These are phyloP conservation scores for Kurtzmaniella cleridarum DNA, from an alignment of 805 yeast species.

Conservation along the genomic window DNA sequence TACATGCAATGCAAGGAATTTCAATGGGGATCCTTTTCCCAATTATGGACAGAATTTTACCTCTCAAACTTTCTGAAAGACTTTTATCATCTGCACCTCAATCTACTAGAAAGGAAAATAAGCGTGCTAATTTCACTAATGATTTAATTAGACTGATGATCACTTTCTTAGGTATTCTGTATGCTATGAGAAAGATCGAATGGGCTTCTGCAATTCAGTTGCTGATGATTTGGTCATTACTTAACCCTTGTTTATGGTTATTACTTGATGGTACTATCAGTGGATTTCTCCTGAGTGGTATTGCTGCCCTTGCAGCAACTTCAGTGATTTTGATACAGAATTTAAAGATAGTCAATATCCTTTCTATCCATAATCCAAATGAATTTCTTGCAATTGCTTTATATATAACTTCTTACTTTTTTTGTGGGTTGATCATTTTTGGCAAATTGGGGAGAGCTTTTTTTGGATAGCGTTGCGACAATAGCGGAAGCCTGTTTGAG, in stretches of 20 bases:
- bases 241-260: constrained; percentile 64
- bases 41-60: constrained; percentile 28
- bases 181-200: constrained; percentile 62
- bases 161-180: constrained; percentile 65
- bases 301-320: constrained; percentile 28
- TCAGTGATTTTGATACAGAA: constrained; percentile 25
- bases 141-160: constrained; percentile 42
- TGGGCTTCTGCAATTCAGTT: constrained; percentile 68
- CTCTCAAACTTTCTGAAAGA: constrained; percentile 23
- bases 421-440: constrained; percentile 59
- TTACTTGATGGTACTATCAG: constrained; percentile 55
- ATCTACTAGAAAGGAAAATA: constrained; percentile 5
- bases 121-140: constrained; percentile 19
- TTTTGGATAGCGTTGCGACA: constrained; percentile 15
- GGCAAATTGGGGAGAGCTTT: constrained; percentile 65
- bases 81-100: constrained; percentile 36
- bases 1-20: constrained; percentile 48
- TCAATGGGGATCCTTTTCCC: constrained; percentile 56
- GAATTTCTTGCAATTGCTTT: constrained; percentile 40
- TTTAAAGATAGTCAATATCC: constrained; percentile 14
- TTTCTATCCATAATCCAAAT: constrained; percentile 10
- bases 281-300: constrained; percentile 40
- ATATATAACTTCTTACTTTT: constrained; percentile 60
- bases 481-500: background rate
- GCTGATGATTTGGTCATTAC: constrained; percentile 53